These are phyloP conservation scores for Taphrina deformans DNA, from an alignment of 1,139 yeast species.

Conservation along the genomic window DNA sequence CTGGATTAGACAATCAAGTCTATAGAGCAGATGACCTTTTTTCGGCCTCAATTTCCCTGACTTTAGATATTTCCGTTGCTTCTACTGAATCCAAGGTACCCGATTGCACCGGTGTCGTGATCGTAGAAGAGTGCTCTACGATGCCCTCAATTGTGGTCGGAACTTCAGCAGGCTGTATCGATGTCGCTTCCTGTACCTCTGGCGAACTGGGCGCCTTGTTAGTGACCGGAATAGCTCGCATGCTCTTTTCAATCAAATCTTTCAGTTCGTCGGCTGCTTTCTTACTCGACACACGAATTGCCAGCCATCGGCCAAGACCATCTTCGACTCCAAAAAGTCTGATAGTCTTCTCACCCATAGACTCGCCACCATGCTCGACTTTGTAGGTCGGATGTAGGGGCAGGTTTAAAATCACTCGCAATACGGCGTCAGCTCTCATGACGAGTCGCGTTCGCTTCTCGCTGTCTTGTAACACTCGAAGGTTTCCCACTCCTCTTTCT, in stretches of 20 bases:
- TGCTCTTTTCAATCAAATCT: not conserved
- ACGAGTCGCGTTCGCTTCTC: constrained; percentile 45
- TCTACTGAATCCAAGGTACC: not conserved
- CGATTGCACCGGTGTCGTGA: not conserved
- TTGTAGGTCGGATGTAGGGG: constrained; percentile 49
- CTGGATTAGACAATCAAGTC: no score
- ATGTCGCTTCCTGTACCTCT: not conserved
- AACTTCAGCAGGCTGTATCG: not conserved
- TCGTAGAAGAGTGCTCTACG: not conserved
- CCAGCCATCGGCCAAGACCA: constrained; percentile 25
- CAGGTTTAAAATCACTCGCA: constrained; percentile 77
- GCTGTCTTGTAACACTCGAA: constrained; percentile 60
- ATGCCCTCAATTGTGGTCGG: not conserved
- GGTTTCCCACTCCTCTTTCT: constrained; percentile 86
- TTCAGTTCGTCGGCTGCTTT: constrained; percentile 17
- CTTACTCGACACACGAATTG: constrained; percentile 21
- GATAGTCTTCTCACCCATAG: constrained; percentile 29
- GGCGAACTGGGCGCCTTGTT: not conserved
- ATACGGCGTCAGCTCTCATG: constrained; percentile 87
- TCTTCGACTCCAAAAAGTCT: constrained; percentile 22
- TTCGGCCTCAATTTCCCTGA: not conserved
- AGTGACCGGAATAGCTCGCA: not conserved
- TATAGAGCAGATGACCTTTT: not conserved
- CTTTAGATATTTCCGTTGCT: not conserved
- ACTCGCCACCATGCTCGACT: constrained; percentile 28